Evolutionary conservation across 768 basidiomycete species (phyloP), one percentile per base, ranked within the genome.

Genomic region (Serendipita sp.): DNA sequence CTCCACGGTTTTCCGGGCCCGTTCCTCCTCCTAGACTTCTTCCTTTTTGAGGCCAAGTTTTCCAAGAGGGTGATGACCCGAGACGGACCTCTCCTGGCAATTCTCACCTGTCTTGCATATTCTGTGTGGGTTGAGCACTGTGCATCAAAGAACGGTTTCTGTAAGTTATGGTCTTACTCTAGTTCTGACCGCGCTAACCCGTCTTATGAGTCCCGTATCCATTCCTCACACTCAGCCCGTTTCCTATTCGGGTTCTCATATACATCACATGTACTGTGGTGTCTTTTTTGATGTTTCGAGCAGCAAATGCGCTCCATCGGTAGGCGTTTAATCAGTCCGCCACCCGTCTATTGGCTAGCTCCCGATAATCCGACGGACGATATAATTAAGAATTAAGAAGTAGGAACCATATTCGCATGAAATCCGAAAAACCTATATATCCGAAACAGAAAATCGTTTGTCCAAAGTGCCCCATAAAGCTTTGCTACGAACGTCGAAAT

Each of bases 201-300:
- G 56, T 11, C 58, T 5, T 13, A 13, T 62, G 3, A 88, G 87
- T 90, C 75, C 88, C 89, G 32, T 92, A 92, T 73, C 90, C 90
- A 0, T 92, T 92, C 75, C 76, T 92, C 65, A 88, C 83, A 0
- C 68, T 84, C 16, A 84, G 79, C 70, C 74, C 81, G 0, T 74
- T 84, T 18, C 67, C 70, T 5, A 73, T 77, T 35, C 80, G 89
- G 13, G 67, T 84, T 11, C 73, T 71, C 4, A 88, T 91, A 44
- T 92, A 92, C 73, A 70, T 71, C 38, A 77, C 73, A 3, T 78
- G 81, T 1, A 77, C 80, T 0, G 63, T 74, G 0, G 72, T 87
- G 28, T 85, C 84, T 1, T 75, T 82, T 44, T 45, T 76, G 10
- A 81, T 81, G 3, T 86, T 91, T 70, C 76, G 78, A 71, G 65